Evolutionary conservation across 805 yeast species (phyloP).

Genomic region (Teunomyces panamensis): DNA sequence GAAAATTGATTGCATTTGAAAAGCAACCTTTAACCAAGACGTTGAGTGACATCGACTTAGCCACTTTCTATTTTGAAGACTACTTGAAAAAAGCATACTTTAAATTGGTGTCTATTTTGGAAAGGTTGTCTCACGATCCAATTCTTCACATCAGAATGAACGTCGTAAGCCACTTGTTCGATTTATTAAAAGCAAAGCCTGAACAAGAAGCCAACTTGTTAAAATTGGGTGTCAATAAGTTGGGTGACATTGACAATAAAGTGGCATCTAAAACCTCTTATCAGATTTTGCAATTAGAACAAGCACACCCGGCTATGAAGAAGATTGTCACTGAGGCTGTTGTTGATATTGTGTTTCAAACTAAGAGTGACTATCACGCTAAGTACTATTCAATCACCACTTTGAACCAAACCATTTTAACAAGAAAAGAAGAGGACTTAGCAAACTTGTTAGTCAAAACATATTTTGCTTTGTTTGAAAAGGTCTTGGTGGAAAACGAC

Average conservation of each 20-base stretch:
- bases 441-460: slow-evolving; percentile 83
- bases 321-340: slow-evolving; percentile 73
- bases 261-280: slow-evolving; percentile 88
- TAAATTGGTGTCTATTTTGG: slow-evolving; percentile 71
- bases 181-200: slow-evolving; percentile 78
- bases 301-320: slow-evolving; percentile 96
- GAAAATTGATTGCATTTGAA: slow-evolving; percentile 76
- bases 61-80: slow-evolving; percentile 85
- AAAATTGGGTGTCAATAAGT: slow-evolving; percentile 84
- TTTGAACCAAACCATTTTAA: slow-evolving; percentile 86
- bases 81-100: slow-evolving; percentile 76
- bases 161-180: slow-evolving; percentile 73
- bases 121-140: slow-evolving; percentile 83
- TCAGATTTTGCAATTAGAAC: slow-evolving; percentile 74
- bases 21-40: slow-evolving; percentile 58
- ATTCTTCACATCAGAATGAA: slow-evolving; percentile 83
- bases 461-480: slow-evolving; percentile 84
- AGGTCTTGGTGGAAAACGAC: slow-evolving; percentile 67
- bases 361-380: slow-evolving; percentile 73
- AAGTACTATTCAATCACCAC: slow-evolving; percentile 86
- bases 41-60: slow-evolving; percentile 48
- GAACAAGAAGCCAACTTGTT: slow-evolving; percentile 94
- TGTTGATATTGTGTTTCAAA: slow-evolving; percentile 73
- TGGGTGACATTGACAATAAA: slow-evolving; percentile 90
- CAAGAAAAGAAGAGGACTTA: slow-evolving; percentile 69